These are phyloP conservation scores for Plantago coronopus DNA, from an alignment of 305 asterid species.

Conservation along the genomic window DNA sequence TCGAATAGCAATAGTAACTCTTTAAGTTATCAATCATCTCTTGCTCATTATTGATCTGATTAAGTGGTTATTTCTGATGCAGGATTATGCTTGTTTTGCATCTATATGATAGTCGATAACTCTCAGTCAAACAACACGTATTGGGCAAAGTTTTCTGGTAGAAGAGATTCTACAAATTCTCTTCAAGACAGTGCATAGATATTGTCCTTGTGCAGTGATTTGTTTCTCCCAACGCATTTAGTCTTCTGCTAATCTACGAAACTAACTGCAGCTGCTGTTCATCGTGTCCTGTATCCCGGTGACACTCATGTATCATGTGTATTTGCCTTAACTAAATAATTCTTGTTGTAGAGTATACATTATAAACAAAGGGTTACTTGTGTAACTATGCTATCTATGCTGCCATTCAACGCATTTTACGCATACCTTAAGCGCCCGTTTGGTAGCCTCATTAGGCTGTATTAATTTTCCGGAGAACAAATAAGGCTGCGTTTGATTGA, in stretches of 20 bases:
- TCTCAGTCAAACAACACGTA: slow-evolving; percentile 36
- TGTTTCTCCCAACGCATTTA: slow-evolving; percentile 11
- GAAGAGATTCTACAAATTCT: slow-evolving; percentile 41
- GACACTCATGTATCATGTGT: slow-evolving; percentile 10
- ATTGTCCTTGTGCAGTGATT: slow-evolving; percentile 16
- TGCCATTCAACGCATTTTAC: no score
- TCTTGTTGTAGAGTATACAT: slow-evolving; percentile 1
- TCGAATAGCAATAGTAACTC: no score
- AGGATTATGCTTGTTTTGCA: slow-evolving; percentile 83
- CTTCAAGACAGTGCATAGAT: slow-evolving; percentile 31
- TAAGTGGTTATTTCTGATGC: slow-evolving; percentile 23
- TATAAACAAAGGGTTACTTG: neutral
- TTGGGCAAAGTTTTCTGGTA: slow-evolving; percentile 39
- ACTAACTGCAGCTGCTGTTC: slow-evolving; percentile 5
- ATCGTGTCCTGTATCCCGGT: neutral
- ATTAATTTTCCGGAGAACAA: no score
- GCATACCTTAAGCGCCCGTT: no score
- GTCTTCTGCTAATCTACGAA: slow-evolving; percentile 11
- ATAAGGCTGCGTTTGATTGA: no score
- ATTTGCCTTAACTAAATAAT: slow-evolving; percentile 16
- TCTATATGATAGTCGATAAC: slow-evolving; percentile 52
- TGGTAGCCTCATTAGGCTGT: no score
- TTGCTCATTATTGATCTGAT: neutral
- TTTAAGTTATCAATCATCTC: neutral
- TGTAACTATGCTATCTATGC: no score